Evolutionary conservation across 805 yeast genomes (phyloP).

Genomic region (Huiozyma sinensis): DNA sequence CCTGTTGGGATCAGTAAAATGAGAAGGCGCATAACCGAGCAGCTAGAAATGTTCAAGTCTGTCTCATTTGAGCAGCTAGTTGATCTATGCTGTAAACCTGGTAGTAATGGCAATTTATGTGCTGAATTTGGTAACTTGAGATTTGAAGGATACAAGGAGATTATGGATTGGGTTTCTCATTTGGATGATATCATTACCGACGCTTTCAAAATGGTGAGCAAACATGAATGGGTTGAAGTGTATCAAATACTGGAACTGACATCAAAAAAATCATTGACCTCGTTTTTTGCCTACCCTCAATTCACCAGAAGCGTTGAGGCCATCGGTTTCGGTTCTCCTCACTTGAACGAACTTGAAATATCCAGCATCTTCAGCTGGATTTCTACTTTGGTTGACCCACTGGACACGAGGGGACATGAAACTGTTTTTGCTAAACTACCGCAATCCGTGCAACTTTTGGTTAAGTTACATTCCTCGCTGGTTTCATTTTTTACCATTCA

Average conservation of each 20-base stretch:
- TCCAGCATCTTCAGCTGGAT: slow-evolving; percentile 66
- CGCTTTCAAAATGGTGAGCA: slow-evolving; percentile 36
- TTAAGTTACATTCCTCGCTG: slow-evolving; percentile 58
- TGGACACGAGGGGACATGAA: slow-evolving; percentile 26
- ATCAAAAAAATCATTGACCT: slow-evolving; percentile 43
- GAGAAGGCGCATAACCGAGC: slow-evolving; percentile 14
- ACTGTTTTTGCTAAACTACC: slow-evolving; percentile 48
- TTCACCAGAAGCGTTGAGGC: slow-evolving; percentile 10
- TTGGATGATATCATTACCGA: slow-evolving; percentile 53
- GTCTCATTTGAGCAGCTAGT: slow-evolving; percentile 5
- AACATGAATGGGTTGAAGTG: slow-evolving; percentile 70
- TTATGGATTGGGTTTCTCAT: slow-evolving; percentile 52
- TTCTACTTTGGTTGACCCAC: slow-evolving; percentile 40
- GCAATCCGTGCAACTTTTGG: slow-evolving; percentile 50
- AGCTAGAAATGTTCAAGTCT: slow-evolving; percentile 11
- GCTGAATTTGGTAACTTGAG: slow-evolving; percentile 12
- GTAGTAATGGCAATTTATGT: slow-evolving; percentile 19
- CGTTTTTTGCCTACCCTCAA: slow-evolving; percentile 36
- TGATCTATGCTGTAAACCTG: slow-evolving; percentile 5
- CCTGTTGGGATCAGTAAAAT: slow-evolving; percentile 32
- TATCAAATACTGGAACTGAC: slow-evolving; percentile 66
- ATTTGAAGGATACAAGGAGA: slow-evolving; percentile 26
- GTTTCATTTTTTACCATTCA: slow-evolving; percentile 54
- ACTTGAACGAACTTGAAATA: slow-evolving; percentile 46
- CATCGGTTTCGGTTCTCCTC: slow-evolving; percentile 16